Evolutionary conservation across 495 filamentous ascomycete genomes (phyloP).

Genomic region (Hypomontagnella submonticulosa): DNA sequence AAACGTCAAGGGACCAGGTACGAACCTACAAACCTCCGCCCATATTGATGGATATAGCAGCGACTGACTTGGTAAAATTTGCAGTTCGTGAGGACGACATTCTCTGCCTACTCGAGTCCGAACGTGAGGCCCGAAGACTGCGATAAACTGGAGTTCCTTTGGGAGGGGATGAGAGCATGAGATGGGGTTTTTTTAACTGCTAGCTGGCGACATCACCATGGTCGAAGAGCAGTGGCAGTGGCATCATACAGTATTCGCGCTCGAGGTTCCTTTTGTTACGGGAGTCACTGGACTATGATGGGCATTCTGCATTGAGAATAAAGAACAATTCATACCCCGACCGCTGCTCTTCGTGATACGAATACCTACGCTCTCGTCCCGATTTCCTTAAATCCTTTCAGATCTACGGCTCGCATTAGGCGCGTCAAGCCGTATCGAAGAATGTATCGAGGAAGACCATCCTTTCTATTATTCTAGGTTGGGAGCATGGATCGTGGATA

Average conservation of each 20-base stretch:
- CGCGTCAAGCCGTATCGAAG: background rate
- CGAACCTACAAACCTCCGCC: constrained; percentile 40
- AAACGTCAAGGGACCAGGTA: constrained; percentile 94
- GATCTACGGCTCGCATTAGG: background rate
- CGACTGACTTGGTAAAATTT: constrained; percentile 18
- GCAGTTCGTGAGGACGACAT: constrained; percentile 88
- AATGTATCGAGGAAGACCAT: background rate
- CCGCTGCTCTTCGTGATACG: constrained; percentile 19
- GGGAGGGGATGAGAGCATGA: constrained; percentile 24
- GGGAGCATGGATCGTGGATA: no score
- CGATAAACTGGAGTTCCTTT: constrained; percentile 64
- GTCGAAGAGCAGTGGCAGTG: constrained; percentile 21
- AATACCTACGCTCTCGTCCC: background rate
- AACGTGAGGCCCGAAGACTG: constrained; percentile 86
- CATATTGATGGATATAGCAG: background rate
- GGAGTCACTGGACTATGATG: constrained; percentile 43
- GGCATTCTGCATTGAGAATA: constrained; percentile 44
- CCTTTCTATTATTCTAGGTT: background rate
- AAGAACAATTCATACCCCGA: constrained; percentile 44
- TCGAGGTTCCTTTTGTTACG: constrained; percentile 42
- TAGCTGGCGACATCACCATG: constrained; percentile 24
- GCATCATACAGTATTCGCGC: constrained; percentile 33
- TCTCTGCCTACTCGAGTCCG: constrained; percentile 90
- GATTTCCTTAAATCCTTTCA: background rate
- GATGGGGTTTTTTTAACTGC: constrained; percentile 28